These are phyloP conservation scores for Elymus sibiricus DNA, from an alignment of 176 grass and related monocot species.

Conservation along the genomic window DNA sequence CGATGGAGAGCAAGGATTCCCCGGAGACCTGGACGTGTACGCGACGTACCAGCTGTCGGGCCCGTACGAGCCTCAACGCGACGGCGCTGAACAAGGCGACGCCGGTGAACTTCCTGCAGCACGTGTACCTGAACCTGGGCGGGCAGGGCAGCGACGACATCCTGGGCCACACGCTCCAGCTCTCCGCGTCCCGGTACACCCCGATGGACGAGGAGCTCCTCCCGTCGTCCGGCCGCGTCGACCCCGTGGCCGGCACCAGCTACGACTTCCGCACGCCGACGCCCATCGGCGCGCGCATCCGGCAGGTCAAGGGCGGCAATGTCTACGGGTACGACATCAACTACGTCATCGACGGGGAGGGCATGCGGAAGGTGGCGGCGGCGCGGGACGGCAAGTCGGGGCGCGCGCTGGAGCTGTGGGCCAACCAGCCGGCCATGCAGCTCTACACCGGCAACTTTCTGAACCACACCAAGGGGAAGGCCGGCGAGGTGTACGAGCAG, in stretches of 20 bases:
- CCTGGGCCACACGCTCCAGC: constrained; percentile 57
- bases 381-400: constrained; percentile 43
- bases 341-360: constrained; percentile 45
- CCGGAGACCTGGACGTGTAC: constrained; percentile 64
- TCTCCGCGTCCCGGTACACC: constrained; percentile 47
- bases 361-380: constrained; percentile 47
- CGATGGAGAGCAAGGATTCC: constrained; percentile 88
- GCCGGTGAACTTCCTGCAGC: constrained; percentile 72
- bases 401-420: constrained; percentile 54
- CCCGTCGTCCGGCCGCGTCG: constrained; percentile 52
- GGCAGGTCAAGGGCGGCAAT: constrained; percentile 27
- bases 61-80: constrained; percentile 39
- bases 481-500: constrained; percentile 41
- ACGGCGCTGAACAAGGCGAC: constrained; percentile 60
- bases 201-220: constrained; percentile 46
- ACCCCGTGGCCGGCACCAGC: constrained; percentile 48
- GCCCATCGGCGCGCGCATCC: constrained; percentile 55
- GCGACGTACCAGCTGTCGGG: constrained; percentile 67
- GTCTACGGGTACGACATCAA: constrained; percentile 57
- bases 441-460: constrained; percentile 67
- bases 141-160: constrained; percentile 59
- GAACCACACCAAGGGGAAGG: constrained; percentile 49
- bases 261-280: constrained; percentile 52
- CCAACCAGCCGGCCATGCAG: constrained; percentile 71
- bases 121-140: constrained; percentile 74